phyloP scores from a whole-genome alignment of 2,329 filamentous ascomycete species.

The Sphaerostilbella broomeana region DNA sequence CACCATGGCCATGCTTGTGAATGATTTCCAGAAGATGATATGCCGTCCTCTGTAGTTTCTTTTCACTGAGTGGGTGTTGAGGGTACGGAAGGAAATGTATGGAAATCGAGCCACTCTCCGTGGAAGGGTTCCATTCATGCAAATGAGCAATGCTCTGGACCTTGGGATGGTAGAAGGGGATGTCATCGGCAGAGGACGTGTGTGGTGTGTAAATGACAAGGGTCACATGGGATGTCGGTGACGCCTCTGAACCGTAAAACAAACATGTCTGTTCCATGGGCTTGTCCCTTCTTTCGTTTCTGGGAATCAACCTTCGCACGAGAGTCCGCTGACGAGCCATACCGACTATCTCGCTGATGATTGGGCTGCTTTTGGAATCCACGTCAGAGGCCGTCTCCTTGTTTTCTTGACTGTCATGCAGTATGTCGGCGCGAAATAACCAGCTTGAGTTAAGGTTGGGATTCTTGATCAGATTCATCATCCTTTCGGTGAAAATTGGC shows the following conservation, averaged over 20 bases:
- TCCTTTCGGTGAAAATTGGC: constrained; percentile 57
- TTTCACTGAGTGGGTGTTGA: constrained; percentile 21
- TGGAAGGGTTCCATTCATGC: constrained; percentile 53
- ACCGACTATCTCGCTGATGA: constrained; percentile 17
- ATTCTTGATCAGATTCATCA: constrained; percentile 69
- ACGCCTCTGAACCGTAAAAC: constrained; percentile 45
- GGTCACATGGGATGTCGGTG: neutral
- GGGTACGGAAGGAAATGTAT: constrained; percentile 54
- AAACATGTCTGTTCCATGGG: constrained; percentile 78
- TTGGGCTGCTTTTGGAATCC: constrained; percentile 1
- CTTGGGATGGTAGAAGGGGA: constrained; percentile 85
- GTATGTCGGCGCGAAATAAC: constrained; percentile 72
- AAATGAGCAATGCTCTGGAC: constrained; percentile 69
- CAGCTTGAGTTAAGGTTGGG: constrained; percentile 74
- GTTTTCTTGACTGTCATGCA: constrained; percentile 43
- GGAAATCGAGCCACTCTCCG: constrained; percentile 44
- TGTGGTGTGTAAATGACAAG: constrained; percentile 74
- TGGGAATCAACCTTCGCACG: constrained; percentile 70
- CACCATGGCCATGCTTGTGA: constrained; percentile 66
- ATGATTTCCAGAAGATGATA: constrained; percentile 61
- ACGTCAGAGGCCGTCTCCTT: neutral
- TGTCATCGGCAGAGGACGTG: constrained; percentile 48
- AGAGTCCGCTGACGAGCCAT: constrained; percentile 53
- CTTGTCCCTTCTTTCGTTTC: constrained; percentile 70
- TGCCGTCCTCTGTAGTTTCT: constrained; percentile 59